Conservation (phyloP, 129 eudicot species). For the Logfia minima region DNA sequence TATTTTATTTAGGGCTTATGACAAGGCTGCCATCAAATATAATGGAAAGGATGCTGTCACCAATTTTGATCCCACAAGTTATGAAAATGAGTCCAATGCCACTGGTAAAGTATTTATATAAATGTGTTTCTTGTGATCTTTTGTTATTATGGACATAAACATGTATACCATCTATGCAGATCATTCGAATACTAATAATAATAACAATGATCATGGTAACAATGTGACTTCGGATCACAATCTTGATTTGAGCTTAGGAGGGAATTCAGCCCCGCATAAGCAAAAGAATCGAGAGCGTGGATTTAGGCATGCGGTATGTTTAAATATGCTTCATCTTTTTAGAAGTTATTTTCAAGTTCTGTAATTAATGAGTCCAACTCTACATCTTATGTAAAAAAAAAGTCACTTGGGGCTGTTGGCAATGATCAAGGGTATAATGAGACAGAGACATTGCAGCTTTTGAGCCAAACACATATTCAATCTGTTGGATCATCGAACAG, state of each 20-base stretch:
- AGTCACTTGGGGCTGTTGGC: conserved; percentile 26
- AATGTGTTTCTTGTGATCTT: background rate
- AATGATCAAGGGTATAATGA: conserved; percentile 43
- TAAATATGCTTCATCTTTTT: background rate
- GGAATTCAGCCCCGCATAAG: conserved; percentile 35
- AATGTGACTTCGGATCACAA: conserved; percentile 47
- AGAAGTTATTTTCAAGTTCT: background rate
- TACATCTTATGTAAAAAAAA: conserved; percentile 9
- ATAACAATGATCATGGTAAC: background rate
- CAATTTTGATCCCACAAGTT: conserved; percentile 74
- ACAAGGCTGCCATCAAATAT: conserved; percentile 83
- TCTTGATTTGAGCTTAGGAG: conserved; percentile 82
- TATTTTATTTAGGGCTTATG: conserved; percentile 66
- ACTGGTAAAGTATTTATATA: conserved; percentile 36
- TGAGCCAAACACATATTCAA: conserved; percentile 63
- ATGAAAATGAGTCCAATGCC: conserved; percentile 53
- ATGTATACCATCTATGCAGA: conserved; percentile 28
- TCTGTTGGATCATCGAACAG: conserved; percentile 44
- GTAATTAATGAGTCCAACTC: background rate
- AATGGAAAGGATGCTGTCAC: conserved; percentile 93
- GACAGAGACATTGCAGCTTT: conserved; percentile 54
- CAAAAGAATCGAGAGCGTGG: conserved; percentile 38
- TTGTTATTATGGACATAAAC: background rate
- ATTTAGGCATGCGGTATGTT: conserved; percentile 48
- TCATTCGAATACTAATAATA: conserved; percentile 20